A percentile compares a stretch with the other conserved stretches of the same genome.
phyloP scores from a whole-genome alignment of 768 basidiomycete genomes.

The Boletus edulis region DNA sequence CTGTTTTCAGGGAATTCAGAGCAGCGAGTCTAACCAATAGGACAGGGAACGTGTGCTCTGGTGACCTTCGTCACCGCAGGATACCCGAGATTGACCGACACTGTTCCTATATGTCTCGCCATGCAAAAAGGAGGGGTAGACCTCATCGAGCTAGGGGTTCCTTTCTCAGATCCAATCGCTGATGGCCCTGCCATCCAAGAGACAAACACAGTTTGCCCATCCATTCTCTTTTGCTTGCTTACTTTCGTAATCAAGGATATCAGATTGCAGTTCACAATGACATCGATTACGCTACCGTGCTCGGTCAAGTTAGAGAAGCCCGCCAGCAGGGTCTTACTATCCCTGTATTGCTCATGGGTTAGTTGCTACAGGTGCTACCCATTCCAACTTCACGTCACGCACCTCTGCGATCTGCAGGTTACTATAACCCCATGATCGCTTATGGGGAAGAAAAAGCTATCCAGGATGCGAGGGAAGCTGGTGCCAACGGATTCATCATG shows the following conservation, averaged over 20 bases:
- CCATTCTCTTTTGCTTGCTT: not conserved
- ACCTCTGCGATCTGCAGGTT: slow-evolving; percentile 51
- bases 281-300: slow-evolving; percentile 72
- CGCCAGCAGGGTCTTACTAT: slow-evolving; percentile 76
- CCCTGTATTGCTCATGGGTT: slow-evolving; percentile 60
- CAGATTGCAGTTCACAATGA: slow-evolving; percentile 84
- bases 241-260: not conserved
- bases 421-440: slow-evolving; percentile 94
- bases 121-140: slow-evolving; percentile 94
- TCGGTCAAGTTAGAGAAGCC: slow-evolving; percentile 76
- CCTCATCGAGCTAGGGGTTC: slow-evolving; percentile 89
- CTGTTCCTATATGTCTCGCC: slow-evolving; percentile 83
- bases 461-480: slow-evolving; percentile 82
- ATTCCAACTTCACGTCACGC: not conserved
- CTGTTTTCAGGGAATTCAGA: not conserved
- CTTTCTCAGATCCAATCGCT: slow-evolving; percentile 84
- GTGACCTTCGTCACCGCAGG: slow-evolving; percentile 95
- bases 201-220: slow-evolving; percentile 67
- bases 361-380: not conserved
- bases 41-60: slow-evolving; percentile 49
- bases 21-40: slow-evolving; percentile 2
- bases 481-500: slow-evolving; percentile 96
- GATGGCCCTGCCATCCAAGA: slow-evolving; percentile 95
- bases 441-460: slow-evolving; percentile 96
- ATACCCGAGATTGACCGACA: slow-evolving; percentile 75